phyloP scores from a whole-genome alignment of 192 early-diverging fungal genomes.

The Spizellomyces punctatus region DNA sequence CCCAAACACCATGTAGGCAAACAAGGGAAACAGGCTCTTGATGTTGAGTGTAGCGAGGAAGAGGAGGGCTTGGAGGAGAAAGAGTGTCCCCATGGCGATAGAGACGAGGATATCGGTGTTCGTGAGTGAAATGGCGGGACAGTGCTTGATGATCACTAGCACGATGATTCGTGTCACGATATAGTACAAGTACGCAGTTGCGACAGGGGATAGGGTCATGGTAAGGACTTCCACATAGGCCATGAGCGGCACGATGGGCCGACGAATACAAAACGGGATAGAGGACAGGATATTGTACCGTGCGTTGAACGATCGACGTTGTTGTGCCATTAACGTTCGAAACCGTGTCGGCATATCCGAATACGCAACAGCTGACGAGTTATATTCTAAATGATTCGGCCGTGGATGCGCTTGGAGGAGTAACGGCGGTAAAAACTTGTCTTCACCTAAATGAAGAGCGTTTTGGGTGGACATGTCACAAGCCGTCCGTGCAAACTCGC shows the following conservation, averaged over 20 bases:
- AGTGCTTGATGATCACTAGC: neutral
- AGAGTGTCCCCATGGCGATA: neutral
- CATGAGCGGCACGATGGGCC: neutral
- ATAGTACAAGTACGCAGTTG: neutral
- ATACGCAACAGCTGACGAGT: constrained; percentile 1
- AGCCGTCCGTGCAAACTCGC: neutral
- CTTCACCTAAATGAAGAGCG: constrained; percentile 4
- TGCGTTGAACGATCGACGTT: neutral
- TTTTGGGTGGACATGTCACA: constrained; percentile 1
- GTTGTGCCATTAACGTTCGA: neutral
- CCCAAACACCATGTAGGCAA: neutral
- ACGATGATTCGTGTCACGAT: neutral
- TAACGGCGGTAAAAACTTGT: neutral
- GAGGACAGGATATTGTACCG: neutral
- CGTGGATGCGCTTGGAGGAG: neutral
- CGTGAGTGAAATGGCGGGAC: neutral
- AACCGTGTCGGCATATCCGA: constrained; percentile 7
- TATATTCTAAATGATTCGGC: constrained; percentile 1
- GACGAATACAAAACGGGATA: neutral
- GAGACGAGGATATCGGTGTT: constrained; percentile 6
- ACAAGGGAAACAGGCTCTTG: constrained; percentile 1
- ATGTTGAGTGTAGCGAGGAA: neutral
- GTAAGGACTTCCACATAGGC: neutral
- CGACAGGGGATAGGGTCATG: constrained; percentile 12
- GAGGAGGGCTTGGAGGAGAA: constrained; percentile 3